A percentile compares a stretch with the other conserved stretches of the same genome.
Evolutionary conservation across 495 filamentous ascomycete species (phyloP).

Genomic region (Penicillium salamii): DNA sequence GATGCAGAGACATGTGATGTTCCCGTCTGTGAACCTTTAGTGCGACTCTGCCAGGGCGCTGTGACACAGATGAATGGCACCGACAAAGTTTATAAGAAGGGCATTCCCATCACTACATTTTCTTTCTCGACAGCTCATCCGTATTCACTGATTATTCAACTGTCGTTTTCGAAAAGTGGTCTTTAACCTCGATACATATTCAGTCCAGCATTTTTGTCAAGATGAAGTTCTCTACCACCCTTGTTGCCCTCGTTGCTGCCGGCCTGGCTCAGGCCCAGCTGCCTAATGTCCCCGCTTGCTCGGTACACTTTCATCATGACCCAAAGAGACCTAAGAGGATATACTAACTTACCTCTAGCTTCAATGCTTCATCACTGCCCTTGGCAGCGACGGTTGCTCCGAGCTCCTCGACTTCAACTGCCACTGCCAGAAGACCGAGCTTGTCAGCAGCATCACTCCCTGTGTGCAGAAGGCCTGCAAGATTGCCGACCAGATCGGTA

Average conservation of each 20-base stretch:
- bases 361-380: constrained; percentile 40
- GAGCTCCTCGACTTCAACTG: constrained; percentile 47
- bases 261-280: constrained; percentile 40
- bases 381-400: constrained; percentile 43
- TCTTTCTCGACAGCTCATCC: constrained; percentile 13
- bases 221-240: constrained; percentile 39
- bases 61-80: not conserved
- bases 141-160: constrained; percentile 23
- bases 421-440: constrained; percentile 46
- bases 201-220: constrained; percentile 13
- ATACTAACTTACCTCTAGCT: constrained; percentile 26
- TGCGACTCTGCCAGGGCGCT: constrained; percentile 10
- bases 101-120: constrained; percentile 1
- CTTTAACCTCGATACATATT: constrained; percentile 2
- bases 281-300: constrained; percentile 41
- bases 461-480: constrained; percentile 45
- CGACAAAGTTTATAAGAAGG: constrained; percentile 23
- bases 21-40: not conserved
- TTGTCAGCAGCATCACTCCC: constrained; percentile 39
- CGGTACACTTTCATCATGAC: constrained; percentile 27
- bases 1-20: constrained; percentile 22
- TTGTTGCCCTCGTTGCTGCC: constrained; percentile 35
- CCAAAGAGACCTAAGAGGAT: not conserved
- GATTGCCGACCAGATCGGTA: constrained; percentile 35
- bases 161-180: constrained; percentile 24